Base-by-base conservation (phyloP, 768 basidiomycete genomes). In the Leccinellum albellum region DNA sequence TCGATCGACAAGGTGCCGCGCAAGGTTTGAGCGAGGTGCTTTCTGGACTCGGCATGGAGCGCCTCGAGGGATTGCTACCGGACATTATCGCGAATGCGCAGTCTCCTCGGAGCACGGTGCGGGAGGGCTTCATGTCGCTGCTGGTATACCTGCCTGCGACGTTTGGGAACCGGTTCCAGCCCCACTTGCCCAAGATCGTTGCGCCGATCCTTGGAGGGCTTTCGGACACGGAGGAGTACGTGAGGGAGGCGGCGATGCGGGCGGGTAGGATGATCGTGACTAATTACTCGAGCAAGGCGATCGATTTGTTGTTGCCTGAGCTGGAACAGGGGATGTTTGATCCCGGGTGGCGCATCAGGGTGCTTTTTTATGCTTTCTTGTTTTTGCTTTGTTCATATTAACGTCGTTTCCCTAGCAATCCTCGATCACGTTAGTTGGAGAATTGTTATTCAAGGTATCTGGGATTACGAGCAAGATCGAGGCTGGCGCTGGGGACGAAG, bases 261-360 rank as follows among this genome's bases (percentile, higher is more conserved):
- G 95, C 96, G n/a, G 95, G 96, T 56, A 81, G 97, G 61, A 98
- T 98, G 94, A 88, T 98, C 62, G 91, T 99, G 61, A 88, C 86
- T 57, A 97, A 95, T 70, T 98, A 98, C 76, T 89, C 94, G 12
- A 84, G 64, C 66, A 91, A 86, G 68, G 96, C 96, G 6, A 92
- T 98, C 55, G 96, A 98, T 61, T 78, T 99, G 23, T 79, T 99
- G 20, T 76, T 99, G 8, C 97, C 96, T 1, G 94, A 98, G 71
- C 83, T 98, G 37, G 94, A 98, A 70, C 83, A 79, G 33, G 94
- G 94, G 0, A 94, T 99, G 87, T 94, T 98, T 70, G 94, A 98
- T 73, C 75, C 87, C 42, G 85, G 88, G 33, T 98, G 96, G 95
- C 86, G 96, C 31, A 98, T 98, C 68, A 80, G 97, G 69, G 94